A percentile compares a stretch with the other conserved stretches of the same genome.
Evolutionary conservation across 306 rosid genomes (phyloP).

Genomic region (Psophocarpus tetragonolobus): DNA sequence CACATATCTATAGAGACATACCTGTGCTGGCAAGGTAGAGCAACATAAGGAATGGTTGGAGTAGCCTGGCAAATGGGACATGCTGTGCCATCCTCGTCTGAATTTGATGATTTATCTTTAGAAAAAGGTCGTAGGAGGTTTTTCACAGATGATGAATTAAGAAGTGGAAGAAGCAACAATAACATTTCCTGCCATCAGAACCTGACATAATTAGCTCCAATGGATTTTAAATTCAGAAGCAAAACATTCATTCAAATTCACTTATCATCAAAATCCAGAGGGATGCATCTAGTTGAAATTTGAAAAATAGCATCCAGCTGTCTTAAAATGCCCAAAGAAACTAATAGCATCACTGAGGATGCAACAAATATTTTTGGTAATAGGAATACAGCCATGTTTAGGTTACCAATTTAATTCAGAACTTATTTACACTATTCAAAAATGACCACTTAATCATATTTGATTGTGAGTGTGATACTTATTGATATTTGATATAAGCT

Average conservation of each 20-base stretch:
- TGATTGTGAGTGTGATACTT: not conserved
- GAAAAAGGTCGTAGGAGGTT: slow-evolving; percentile 85
- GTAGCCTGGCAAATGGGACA: slow-evolving; percentile 87
- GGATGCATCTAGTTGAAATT: not conserved
- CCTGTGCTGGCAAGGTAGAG: slow-evolving; percentile 98
- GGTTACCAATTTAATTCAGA: not conserved
- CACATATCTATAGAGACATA: slow-evolving; percentile 26
- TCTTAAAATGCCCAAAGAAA: not conserved
- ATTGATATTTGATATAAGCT: not conserved
- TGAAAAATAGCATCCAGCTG: slow-evolving; percentile 15
- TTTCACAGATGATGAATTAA: slow-evolving; percentile 82
- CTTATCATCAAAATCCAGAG: not conserved
- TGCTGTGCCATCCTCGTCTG: slow-evolving; percentile 60
- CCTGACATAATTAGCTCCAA: slow-evolving; percentile 26
- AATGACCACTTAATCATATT: not conserved
- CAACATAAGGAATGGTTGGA: slow-evolving; percentile 88
- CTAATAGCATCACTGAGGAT: not conserved
- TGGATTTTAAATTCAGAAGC: not conserved
- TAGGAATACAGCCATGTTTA: not conserved
- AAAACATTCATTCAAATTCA: slow-evolving; percentile 13
- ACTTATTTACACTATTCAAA: not conserved
- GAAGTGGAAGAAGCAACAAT: slow-evolving; percentile 94
- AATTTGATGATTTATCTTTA: slow-evolving; percentile 80
- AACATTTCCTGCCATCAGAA: slow-evolving; percentile 88
- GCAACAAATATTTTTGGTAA: not conserved